Base-by-base conservation (phyloP, 192 early-diverging fungal species). In the Coemansia sp. region DNA sequence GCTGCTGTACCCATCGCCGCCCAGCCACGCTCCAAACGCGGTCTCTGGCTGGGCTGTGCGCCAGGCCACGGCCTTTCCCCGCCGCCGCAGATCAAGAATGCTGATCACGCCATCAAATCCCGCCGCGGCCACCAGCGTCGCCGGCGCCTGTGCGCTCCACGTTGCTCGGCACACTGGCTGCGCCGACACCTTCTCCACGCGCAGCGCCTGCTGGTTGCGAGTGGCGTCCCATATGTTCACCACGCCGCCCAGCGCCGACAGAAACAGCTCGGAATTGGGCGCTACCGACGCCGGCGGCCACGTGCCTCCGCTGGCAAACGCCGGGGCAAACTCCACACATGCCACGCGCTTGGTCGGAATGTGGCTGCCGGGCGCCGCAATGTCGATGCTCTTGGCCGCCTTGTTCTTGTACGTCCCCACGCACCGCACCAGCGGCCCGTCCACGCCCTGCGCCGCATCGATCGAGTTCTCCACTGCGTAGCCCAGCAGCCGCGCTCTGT, bases 51-150 rank as follows among this genome's bases (percentile, higher is more conserved):
- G 38, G 17, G 63, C 54, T 22, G 74, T 64, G 46, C 78, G 78
- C 90, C 88, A 91, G 0, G 86, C 83, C 67, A 73, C 68, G 0
- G 82, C 64, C 20, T 63, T 61, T 19, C 82, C 82, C 14, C 71
- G 77, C n/a, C 76, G 72, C 37, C 82, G 69, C 36, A 83, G 60
- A 48, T 83, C 82, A 28, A 80, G 50, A 0, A 83, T 26, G 47
- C 62, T 71, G 20, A 80, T 52, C 12, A 50, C 50, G 12, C 74
- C 73, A 54, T 83, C 82, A 20, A 70, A 57, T 0, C 71, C 62
- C 12, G 67, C 68, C 1, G 73, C 68, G 0, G 74, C 82, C 4
- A 83, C 25, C 64, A 83, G 34, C 9, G 59, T 69, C 1, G 73
- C 72, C 25, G 65, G 68, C 34, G 80, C 58, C 15, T 71, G 68